Base-by-base conservation (phyloP, 2,329 filamentous ascomycete species). In the Xylaria sp. region DNA sequence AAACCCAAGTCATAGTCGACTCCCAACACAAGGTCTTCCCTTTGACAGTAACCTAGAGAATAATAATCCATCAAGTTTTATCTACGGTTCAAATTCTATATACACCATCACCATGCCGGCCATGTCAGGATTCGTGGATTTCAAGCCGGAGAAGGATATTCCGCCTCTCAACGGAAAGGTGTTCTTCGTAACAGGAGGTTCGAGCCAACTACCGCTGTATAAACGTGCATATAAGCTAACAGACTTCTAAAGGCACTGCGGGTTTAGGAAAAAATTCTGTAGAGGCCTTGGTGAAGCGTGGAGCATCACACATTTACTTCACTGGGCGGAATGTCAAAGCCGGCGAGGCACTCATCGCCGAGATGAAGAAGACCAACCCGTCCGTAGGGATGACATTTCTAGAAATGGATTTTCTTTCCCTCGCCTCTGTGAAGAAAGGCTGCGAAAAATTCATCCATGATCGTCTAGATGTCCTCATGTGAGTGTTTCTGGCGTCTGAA, bases 241-340 rank as follows among this genome's bases (percentile, higher is more conserved):
- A 60, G 13, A 13, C 31, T n/a, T 44, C 6, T 57, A 1, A 73
- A 65, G 75, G 73, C 2, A 83, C 81, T 39, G 74, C 78, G 29
- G 83, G 82, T 0, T 74, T 84, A 1, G 83, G 83, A 25, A 79
- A 77, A 63, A 77, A 79, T 62, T 79, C 79, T 4, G 74, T 83
- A 44, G 70, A 79, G 13, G 77, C 79, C 3, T 75, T 84, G 7
- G 78, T 81, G 13, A 77, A 77, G 58, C 81, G 83, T 68, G 55
- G 77, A n/a, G 85, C 86, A 17, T 75, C 78, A 2, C 81, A 84
- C 57, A 84, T 89, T 62, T 86, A 84, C 75, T 80, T 88, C 61
- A 83, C 79, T n/a, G 84, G 83, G 1, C 82, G 85, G 38, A 83
- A 79, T 38, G 77, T 73, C 55, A 80, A 83, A 69, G 82, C 81